A percentile compares a stretch with the other conserved stretches of the same genome.
Conservation (phyloP, 352 stramenopile species). For the Plasmopara muralis region DNA sequence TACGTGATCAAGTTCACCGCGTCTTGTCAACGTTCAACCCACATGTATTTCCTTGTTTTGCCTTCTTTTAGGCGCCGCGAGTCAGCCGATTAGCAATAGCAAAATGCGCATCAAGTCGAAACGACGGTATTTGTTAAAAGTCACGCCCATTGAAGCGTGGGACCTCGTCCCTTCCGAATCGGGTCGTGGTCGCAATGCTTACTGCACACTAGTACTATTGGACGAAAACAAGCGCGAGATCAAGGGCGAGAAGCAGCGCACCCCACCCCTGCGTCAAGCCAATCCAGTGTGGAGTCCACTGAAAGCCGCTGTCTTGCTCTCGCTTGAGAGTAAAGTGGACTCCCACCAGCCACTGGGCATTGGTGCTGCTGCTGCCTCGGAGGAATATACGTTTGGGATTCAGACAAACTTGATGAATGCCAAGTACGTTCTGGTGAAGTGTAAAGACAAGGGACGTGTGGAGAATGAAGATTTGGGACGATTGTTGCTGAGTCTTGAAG, state of each 20-base stretch:
- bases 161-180: slow-evolving; percentile 61
- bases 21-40: slow-evolving; percentile 3
- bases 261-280: slow-evolving; percentile 45
- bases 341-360: slow-evolving; percentile 83
- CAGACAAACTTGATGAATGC: slow-evolving; percentile 63
- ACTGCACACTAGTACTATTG: slow-evolving; percentile 78
- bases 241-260: slow-evolving; percentile 84
- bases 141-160: slow-evolving; percentile 77
- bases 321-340: slow-evolving; percentile 69
- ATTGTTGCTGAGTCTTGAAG: slow-evolving; percentile 70
- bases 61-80: slow-evolving; percentile 12
- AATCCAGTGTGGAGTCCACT: slow-evolving; percentile 80
- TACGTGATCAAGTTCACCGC: slow-evolving; percentile 11
- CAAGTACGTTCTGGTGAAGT: slow-evolving; percentile 83
- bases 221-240: slow-evolving; percentile 82
- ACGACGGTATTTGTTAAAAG: slow-evolving; percentile 75
- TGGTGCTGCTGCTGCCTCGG: slow-evolving; percentile 62
- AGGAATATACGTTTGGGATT: slow-evolving; percentile 86
- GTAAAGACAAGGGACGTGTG: slow-evolving; percentile 83
- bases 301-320: slow-evolving; percentile 72
- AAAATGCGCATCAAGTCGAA: slow-evolving; percentile 59
- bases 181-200: slow-evolving; percentile 57
- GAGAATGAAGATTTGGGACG: slow-evolving; percentile 77
- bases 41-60: slow-evolving; percentile 6
- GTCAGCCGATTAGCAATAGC: slow-evolving; percentile 18